A percentile compares a stretch with the other conserved stretches of the same genome.
Evolutionary conservation across 805 yeast species (phyloP).

Genomic region (Schwanniomyces vanrijiae): DNA sequence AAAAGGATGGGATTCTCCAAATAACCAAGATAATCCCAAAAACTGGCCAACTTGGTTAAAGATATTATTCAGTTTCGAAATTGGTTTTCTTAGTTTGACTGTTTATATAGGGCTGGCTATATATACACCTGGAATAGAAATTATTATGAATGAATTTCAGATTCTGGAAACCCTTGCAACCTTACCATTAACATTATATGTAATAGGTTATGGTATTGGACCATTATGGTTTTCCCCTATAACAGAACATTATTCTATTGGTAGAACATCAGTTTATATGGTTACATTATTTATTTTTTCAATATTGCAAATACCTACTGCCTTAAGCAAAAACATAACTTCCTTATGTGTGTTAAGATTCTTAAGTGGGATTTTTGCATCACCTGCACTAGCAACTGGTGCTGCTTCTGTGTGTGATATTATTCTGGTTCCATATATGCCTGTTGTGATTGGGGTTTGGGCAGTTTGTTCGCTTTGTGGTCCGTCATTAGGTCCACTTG

Average conservation of each 20-base stretch:
- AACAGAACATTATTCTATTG: slow-evolving; percentile 50
- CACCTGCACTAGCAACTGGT: slow-evolving; percentile 59
- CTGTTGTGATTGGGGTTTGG: slow-evolving; percentile 53
- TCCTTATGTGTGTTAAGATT: slow-evolving; percentile 52
- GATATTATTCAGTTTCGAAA: slow-evolving; percentile 26
- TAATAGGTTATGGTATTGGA: slow-evolving; percentile 56
- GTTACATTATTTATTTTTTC: slow-evolving; percentile 43
- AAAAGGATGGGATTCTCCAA: slow-evolving; percentile 27
- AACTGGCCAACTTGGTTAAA: slow-evolving; percentile 41
- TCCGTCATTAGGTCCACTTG: slow-evolving; percentile 55
- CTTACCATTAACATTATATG: slow-evolving; percentile 49
- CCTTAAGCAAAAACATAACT: slow-evolving; percentile 48
- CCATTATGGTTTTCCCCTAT: slow-evolving; percentile 55
- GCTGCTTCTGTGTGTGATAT: slow-evolving; percentile 59
- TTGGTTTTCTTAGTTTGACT: slow-evolving; percentile 42
- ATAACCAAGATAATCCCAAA: slow-evolving; percentile 49
- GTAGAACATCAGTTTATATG: slow-evolving; percentile 47
- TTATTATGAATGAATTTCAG: slow-evolving; percentile 39
- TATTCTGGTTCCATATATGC: slow-evolving; percentile 38
- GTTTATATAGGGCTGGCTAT: slow-evolving; percentile 52
- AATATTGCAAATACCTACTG: slow-evolving; percentile 51
- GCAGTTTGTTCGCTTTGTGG: slow-evolving; percentile 54
- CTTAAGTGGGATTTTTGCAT: slow-evolving; percentile 53
- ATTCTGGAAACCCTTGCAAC: slow-evolving; percentile 41
- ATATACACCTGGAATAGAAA: slow-evolving; percentile 46